Base-by-base conservation (phyloP, 257 asterid species). In the Leptodermis oblonga region DNA sequence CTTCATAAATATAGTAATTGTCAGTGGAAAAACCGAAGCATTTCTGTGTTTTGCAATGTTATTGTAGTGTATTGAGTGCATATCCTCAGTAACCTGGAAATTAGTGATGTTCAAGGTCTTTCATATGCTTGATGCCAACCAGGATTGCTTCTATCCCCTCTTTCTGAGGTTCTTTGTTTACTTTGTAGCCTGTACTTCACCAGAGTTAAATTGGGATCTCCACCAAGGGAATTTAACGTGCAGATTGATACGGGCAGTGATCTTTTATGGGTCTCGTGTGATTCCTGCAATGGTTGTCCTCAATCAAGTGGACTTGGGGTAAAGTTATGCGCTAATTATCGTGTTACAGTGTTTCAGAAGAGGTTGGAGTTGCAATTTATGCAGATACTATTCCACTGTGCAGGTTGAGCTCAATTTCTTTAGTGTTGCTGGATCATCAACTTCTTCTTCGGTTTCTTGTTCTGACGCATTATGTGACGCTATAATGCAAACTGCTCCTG, bases 171-270 rank as follows among this genome's bases (percentile, higher is more conserved):
- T 65, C 53, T 67, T 63, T 54, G 52, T 80, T 68, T 51, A 17
- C 42, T 59, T 59, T 69, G 67, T 77, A 92, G 98, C 69, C 95
- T 93, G 75, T 93, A 93, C 78, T 93, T 78, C 69, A 90, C 97
- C 10, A 93, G 82, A 80, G 96, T 92, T 70, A 84, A 85, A 82
- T 74, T 90, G 79, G 98, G 98, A 64, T 78, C 96, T 81, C 96
- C 97, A 26, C 97, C 98, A 3, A 81, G 78, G 65, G 98, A 90
- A 56, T 90, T 86, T 82, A 90, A 86, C 51, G 98, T 93, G 79
- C 97, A 88, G 75, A 88, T 93, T 59, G 98, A 93, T 72, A 93
- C 97, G 0, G 97, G 98, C 75, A 93, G 98, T 51, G 98, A 93
- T 70, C 76, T 86, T 58, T 75, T 93, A 63, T 93, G 97, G 97